Base-by-base conservation (phyloP, 2,329 filamentous ascomycete species). In the Fusarium transvaalense region DNA sequence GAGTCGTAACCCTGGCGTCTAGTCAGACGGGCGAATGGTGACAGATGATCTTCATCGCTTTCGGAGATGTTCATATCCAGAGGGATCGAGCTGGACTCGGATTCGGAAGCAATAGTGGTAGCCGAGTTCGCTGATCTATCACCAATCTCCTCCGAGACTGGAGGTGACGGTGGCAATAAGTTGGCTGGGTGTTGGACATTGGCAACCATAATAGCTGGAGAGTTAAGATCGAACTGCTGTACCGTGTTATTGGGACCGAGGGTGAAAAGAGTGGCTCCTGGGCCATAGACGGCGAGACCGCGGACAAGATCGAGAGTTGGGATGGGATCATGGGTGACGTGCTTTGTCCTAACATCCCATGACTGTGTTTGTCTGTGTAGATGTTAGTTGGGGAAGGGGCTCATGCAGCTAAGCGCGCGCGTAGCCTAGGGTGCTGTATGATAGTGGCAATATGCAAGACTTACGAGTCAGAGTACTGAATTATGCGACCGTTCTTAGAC, bases 281-380 rank as follows among this genome's bases (percentile, higher is more conserved):
- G 91, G 2, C 95, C 96, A 78, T 96, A 97, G 64, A 94, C 91
- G 43, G 94, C 91, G 42, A 99, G 86, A 17, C 93, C 95, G 66
- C 88, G 88, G 60, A 97, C 88, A 69, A 91, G 89, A 37, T 96
- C 91, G 9, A 94, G 85, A 2, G 94, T 97, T 8, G 94, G 94
- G 58, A 98, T 92, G 61, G 88, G 86, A 75, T 97, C 94, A 79
- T 90, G 97, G 5, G 93, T 94, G 72, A 99, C 94, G 76, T 97
- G 91, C 78, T 98, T 98, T n/a, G 96, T 99, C 68, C 94, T 88
- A 43, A 99, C 96, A 83, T 99, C 96, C 95, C 96, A 99, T 60
- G 94, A 91, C 74, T 92, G 90, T 37, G 94, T 97, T 84, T 97
- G 92, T 56, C 94, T 94, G 76, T 73, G 67, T 35, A 63, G 12